Evolutionary conservation across 352 stramenopile genomes (phyloP).

Genomic region (Phytophthora sansomeana): DNA sequence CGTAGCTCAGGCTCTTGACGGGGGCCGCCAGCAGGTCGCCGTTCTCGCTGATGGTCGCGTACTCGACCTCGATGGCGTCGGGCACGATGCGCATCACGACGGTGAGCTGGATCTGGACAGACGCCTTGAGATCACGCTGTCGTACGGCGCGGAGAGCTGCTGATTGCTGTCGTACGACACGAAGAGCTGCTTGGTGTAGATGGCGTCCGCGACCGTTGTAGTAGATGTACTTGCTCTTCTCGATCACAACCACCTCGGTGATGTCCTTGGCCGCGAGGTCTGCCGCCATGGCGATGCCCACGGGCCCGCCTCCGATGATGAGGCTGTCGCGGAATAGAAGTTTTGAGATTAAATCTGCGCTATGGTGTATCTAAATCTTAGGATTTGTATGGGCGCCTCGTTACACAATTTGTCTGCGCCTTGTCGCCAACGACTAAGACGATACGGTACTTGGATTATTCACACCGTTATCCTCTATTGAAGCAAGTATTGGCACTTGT

Average conservation of each 20-base stretch:
- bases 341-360: no score
- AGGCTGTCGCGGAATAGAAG: no score
- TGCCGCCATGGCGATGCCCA: slow-evolving; percentile 46
- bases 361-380: no score
- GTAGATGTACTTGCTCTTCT: slow-evolving; percentile 68
- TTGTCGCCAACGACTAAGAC: no score
- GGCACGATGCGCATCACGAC: slow-evolving; percentile 47
- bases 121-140: slow-evolving; percentile 48
- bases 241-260: slow-evolving; percentile 52
- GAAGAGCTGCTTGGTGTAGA: slow-evolving; percentile 62
- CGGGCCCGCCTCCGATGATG: slow-evolving; percentile 59
- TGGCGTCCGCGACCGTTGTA: slow-evolving; percentile 55
- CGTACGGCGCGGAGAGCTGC: no score
- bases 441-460: slow-evolving; percentile 11
- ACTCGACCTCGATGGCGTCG: slow-evolving; percentile 46
- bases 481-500: background rate
- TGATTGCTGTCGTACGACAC: no score
- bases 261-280: slow-evolving; percentile 43
- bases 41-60: slow-evolving; percentile 42
- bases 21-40: slow-evolving; percentile 33
- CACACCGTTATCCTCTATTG: background rate
- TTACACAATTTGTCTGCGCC: no score
- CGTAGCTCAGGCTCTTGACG: slow-evolving; percentile 49
- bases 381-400: no score
- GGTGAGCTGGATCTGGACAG: slow-evolving; percentile 51